Conservation (phyloP, 1,284 basidiomycete genomes). For the Cryptococcus sp. region DNA sequence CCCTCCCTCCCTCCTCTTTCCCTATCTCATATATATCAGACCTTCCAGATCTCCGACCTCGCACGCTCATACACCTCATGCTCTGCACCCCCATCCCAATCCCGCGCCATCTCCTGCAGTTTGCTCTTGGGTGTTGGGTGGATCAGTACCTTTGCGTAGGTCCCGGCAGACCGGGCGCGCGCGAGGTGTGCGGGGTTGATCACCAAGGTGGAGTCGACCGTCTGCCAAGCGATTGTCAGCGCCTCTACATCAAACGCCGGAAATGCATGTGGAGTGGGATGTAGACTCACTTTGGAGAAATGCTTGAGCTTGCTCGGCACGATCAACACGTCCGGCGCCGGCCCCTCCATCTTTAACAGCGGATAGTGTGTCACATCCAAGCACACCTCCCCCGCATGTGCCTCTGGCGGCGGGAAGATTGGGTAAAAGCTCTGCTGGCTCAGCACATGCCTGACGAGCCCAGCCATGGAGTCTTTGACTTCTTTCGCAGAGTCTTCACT, state of each 20-base stretch:
- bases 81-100: constrained; percentile 29
- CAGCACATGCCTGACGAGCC: constrained; percentile 73
- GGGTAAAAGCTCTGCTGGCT: constrained; percentile 94
- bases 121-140: constrained; percentile 35
- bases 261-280: neutral
- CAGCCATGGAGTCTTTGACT: constrained; percentile 70
- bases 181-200: constrained; percentile 48
- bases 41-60: constrained; percentile 48
- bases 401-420: constrained; percentile 78
- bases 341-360: constrained; percentile 47
- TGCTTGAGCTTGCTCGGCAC: constrained; percentile 80
- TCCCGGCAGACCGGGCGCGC: constrained; percentile 43
- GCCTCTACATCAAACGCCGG: neutral
- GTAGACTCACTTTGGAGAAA: constrained; percentile 67
- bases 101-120: constrained; percentile 24
- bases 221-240: constrained; percentile 23
- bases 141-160: constrained; percentile 47
- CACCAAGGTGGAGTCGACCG: constrained; percentile 49
- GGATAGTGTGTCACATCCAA: constrained; percentile 73
- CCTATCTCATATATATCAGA: constrained; percentile 19
- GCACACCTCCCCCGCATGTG: constrained; percentile 72
- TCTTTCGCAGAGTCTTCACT: constrained; percentile 43
- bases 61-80: constrained; percentile 45
- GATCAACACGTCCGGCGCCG: constrained; percentile 75
- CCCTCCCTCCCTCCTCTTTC: no score